phyloP scores from a whole-genome alignment of 371 early-diverging fungal genomes.

The Dichotomocladium elegans region DNA sequence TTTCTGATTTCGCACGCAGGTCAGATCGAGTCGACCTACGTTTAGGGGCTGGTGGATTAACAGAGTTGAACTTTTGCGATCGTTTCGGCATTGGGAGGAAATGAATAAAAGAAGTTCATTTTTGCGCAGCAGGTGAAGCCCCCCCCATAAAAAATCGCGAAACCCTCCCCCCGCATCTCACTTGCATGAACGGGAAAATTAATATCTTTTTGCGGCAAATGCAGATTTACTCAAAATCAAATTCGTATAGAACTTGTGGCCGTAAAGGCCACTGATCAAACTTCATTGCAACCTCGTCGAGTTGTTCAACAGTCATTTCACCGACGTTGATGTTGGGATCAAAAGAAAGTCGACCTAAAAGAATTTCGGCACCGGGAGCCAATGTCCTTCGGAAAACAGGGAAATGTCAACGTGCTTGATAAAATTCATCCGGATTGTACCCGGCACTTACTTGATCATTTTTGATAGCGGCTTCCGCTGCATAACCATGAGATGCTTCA shows the following conservation, averaged over 20 bases:
- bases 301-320: conserved; percentile 47
- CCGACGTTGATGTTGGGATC: conserved; percentile 42
- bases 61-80: too few species aligned
- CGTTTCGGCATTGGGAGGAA: too few species aligned
- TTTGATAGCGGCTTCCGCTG: conserved; percentile 37
- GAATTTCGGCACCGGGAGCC: conserved; percentile 62
- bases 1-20: too few species aligned
- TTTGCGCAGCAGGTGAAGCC: too few species aligned
- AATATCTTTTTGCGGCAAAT: too few species aligned
- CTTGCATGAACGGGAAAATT: too few species aligned
- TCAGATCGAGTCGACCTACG: too few species aligned
- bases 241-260: conserved; percentile 48
- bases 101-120: too few species aligned
- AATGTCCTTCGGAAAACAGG: conserved; percentile 32
- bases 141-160: too few species aligned
- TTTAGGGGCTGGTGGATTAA: too few species aligned
- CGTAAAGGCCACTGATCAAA: conserved; percentile 64
- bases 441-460: conserved; percentile 47
- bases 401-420: background rate
- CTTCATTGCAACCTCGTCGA: conserved; percentile 54
- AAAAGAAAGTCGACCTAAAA: conserved; percentile 51
- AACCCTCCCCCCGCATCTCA: too few species aligned
- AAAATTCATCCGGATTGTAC: background rate
- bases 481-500: conserved; percentile 52
- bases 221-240: conserved; percentile 1